Conservation (phyloP, 106 monocot species). For the Dendrobium nobile region DNA sequence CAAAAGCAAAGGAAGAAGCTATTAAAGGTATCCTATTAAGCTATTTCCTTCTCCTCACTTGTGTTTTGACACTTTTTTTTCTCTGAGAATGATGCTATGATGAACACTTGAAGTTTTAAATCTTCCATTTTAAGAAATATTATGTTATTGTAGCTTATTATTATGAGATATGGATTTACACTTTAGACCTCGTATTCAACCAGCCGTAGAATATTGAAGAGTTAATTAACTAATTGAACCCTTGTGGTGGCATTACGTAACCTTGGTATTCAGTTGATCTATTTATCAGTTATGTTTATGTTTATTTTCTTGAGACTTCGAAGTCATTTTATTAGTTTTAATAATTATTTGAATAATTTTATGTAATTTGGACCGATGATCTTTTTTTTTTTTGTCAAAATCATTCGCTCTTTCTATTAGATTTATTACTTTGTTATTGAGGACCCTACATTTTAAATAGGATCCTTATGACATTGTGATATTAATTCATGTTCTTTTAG, state of each 20-base stretch:
- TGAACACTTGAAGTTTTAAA: background rate
- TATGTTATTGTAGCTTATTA: background rate
- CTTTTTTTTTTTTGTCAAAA: background rate
- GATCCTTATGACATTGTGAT: background rate
- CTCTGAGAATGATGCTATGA: background rate
- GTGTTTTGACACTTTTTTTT: background rate
- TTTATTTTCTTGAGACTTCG: background rate
- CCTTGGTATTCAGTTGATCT: background rate
- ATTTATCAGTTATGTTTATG: background rate
- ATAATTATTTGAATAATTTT: no score
- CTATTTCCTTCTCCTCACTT: background rate
- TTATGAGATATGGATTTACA: background rate
- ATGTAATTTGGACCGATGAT: background rate
- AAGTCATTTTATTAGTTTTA: background rate
- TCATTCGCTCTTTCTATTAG: background rate
- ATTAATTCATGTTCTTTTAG: background rate
- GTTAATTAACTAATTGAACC: no score
- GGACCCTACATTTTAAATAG: background rate
- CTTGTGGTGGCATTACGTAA: no score
- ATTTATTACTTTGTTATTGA: background rate
- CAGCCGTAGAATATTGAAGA: no score
- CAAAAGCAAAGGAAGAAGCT: constrained; percentile 46
- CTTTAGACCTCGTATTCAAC: no score
- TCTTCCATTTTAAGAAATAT: background rate
- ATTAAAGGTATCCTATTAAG: constrained; percentile 33